Conservation (phyloP, 345 rosid species). For the Anacardium occidentale region DNA sequence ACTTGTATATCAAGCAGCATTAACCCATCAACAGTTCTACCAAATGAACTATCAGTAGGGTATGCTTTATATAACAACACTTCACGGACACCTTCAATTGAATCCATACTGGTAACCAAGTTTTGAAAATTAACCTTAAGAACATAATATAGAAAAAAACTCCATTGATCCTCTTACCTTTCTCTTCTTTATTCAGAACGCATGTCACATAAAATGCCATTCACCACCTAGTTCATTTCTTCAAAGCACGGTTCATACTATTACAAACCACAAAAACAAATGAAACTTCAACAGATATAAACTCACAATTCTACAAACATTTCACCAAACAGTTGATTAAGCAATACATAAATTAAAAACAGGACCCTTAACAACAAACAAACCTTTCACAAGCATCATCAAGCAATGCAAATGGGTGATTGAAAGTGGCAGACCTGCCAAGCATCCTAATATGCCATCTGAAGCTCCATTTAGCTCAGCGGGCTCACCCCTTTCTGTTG, state of each 20-base stretch:
- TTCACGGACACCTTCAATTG: too few species aligned
- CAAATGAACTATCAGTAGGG: too few species aligned
- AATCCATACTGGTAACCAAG: too few species aligned
- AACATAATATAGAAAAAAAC: too few species aligned
- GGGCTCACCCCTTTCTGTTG: too few species aligned
- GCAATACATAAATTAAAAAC: neutral
- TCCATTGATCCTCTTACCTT: neutral
- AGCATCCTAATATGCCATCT: constrained; percentile 90
- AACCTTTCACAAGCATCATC: constrained; percentile 98
- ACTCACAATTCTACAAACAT: neutral
- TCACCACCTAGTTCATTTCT: constrained; percentile 7
- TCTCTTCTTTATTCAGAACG: too few species aligned
- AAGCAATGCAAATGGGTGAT: constrained; percentile 76
- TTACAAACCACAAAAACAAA: neutral
- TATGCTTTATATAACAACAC: too few species aligned
- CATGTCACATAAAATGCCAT: constrained; percentile 5
- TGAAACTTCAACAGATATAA: neutral
- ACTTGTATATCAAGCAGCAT: too few species aligned
- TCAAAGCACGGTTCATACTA: neutral
- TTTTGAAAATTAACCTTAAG: too few species aligned
- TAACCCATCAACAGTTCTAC: too few species aligned
- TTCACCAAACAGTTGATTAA: neutral
- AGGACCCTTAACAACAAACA: neutral
- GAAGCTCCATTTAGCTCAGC: constrained; percentile 71
- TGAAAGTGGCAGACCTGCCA: constrained; percentile 88